Evolutionary conservation across 2,329 filamentous ascomycete species (phyloP).

Genomic region (Berkeleyomyces rouxiae): DNA sequence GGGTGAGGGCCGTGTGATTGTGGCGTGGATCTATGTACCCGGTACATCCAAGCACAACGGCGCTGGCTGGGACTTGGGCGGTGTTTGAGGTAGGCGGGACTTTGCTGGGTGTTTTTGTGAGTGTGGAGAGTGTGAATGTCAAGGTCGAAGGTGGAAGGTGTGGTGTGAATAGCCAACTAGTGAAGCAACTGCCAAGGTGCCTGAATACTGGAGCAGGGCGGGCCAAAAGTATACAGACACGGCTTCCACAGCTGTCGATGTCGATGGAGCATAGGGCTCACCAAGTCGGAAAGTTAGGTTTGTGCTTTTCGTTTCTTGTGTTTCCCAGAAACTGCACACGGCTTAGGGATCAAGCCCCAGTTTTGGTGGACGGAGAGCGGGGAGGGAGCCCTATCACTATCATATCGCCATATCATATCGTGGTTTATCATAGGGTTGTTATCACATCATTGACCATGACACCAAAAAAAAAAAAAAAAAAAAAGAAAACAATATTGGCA

Average conservation of each 20-base stretch:
- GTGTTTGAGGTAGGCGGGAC: neutral
- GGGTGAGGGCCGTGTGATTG: conserved; percentile 1
- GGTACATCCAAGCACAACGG: conserved; percentile 1
- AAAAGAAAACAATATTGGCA: no score
- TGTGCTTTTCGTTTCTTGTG: neutral
- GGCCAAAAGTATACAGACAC: neutral
- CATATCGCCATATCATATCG: neutral
- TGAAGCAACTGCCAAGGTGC: no score
- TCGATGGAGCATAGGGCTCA: neutral
- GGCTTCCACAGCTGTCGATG: neutral
- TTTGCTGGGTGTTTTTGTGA: neutral
- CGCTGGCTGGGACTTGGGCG: neutral
- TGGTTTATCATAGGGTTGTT: no score
- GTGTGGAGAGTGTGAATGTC: no score
- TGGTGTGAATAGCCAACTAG: no score
- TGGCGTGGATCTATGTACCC: conserved; percentile 2
- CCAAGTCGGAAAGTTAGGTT: neutral
- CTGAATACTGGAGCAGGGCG: neutral
- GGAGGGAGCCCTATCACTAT: neutral
- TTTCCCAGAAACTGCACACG: neutral
- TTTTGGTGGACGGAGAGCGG: neutral
- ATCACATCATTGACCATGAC: no score
- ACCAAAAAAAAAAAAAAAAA: no score
- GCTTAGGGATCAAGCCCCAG: neutral
- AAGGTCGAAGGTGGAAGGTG: no score